These are phyloP conservation scores for Saccharomycopsis crataegensis DNA, from an alignment of 1,139 yeast genomes.

Conservation along the genomic window DNA sequence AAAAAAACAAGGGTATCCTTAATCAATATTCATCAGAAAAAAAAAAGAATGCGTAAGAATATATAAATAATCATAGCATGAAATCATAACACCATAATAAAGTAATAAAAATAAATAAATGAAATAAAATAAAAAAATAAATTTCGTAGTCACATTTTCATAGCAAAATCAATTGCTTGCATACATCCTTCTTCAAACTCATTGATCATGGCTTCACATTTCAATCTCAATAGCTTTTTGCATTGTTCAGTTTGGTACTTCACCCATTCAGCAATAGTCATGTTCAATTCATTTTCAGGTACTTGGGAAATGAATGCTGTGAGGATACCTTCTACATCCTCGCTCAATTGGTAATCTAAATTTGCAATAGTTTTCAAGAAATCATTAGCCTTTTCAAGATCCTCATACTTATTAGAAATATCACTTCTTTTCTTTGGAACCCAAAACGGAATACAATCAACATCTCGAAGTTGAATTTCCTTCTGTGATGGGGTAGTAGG, in stretches of 20 bases:
- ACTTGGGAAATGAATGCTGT: constrained; percentile 58
- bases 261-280: constrained; percentile 71
- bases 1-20: no score
- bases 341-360: constrained; percentile 28
- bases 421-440: constrained; percentile 4
- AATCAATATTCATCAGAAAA: no score
- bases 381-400: constrained; percentile 15
- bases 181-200: constrained; percentile 37
- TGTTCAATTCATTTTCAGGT: constrained; percentile 61
- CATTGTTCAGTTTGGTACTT: constrained; percentile 44
- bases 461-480: constrained; percentile 4
- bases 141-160: not conserved
- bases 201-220: constrained; percentile 37
- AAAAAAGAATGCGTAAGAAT: no score
- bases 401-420: constrained; percentile 7
- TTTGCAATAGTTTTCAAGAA: constrained; percentile 12
- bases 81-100: no score
- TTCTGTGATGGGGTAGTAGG: not conserved
- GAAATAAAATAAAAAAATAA: no score
- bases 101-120: no score
- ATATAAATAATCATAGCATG: no score
- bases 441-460: constrained; percentile 7
- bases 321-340: constrained; percentile 58
- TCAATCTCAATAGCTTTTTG: constrained; percentile 28
- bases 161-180: constrained; percentile 29